phyloP scores from a whole-genome alignment of 2,329 filamentous ascomycete species.

The Venturia nashicola region DNA sequence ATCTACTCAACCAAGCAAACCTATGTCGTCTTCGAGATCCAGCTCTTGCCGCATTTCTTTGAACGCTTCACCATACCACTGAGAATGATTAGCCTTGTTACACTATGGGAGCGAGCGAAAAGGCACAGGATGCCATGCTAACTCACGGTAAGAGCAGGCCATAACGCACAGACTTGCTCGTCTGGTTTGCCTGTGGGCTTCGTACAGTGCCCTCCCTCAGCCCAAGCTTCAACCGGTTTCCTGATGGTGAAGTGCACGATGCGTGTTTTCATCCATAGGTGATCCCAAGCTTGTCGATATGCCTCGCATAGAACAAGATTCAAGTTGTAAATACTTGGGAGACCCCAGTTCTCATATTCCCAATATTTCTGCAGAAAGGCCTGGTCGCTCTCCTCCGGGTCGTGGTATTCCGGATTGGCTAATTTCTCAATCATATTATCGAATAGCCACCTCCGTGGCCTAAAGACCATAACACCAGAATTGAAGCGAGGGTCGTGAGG shows the following conservation, averaged over 20 bases:
- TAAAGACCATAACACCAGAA: constrained; percentile 19
- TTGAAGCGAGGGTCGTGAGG: constrained; percentile 18
- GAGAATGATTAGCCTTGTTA: background rate
- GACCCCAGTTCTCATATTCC: constrained; percentile 16
- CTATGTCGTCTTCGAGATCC: background rate
- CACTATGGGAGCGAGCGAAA: background rate
- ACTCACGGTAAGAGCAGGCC: background rate
- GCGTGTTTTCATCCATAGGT: background rate
- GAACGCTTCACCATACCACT: constrained; percentile 1
- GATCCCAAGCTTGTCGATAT: constrained; percentile 1
- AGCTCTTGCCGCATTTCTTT: constrained; percentile 1
- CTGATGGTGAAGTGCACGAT: constrained; percentile 3
- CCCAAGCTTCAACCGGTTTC: background rate
- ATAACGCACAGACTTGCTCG: background rate
- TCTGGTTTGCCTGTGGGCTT: background rate
- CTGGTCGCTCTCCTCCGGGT: constrained; percentile 18
- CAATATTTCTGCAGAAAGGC: constrained; percentile 19
- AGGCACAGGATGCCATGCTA: background rate
- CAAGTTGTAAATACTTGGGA: constrained; percentile 20
- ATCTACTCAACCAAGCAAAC: background rate
- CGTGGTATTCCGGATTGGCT: constrained; percentile 16
- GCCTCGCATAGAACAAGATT: constrained; percentile 14
- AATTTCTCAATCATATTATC: constrained; percentile 14
- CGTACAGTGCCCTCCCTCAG: background rate
- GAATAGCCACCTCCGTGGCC: constrained; percentile 16